phyloP scores from a whole-genome alignment of 371 early-diverging fungal species.

The Mortierella sp. region DNA sequence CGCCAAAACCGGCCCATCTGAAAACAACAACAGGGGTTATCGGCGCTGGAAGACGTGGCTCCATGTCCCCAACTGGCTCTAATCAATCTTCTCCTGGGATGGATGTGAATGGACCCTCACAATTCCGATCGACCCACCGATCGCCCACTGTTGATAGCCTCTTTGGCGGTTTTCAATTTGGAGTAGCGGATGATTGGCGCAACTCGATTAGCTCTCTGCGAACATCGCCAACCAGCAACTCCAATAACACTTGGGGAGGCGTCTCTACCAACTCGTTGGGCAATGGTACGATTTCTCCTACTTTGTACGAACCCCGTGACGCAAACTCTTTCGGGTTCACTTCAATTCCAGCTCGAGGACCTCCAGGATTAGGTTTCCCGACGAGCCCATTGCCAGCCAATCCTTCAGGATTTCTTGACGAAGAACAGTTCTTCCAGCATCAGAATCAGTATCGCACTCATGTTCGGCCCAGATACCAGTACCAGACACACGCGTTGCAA shows the following conservation, averaged over 20 bases:
- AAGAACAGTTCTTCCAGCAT: constrained; percentile 16
- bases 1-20: constrained; percentile 47
- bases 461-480: constrained; percentile 29
- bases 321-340: constrained; percentile 24
- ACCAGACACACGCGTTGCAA: constrained; percentile 23
- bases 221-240: constrained; percentile 18
- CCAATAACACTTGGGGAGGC: constrained; percentile 40
- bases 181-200: constrained; percentile 49
- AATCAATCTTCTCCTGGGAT: constrained; percentile 44
- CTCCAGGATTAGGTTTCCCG: constrained; percentile 22
- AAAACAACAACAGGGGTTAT: constrained; percentile 50
- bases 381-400: constrained; percentile 12
- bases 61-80: constrained; percentile 43
- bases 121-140: constrained; percentile 15
- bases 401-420: constrained; percentile 18
- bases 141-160: constrained; percentile 50
- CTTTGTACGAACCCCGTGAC: constrained; percentile 24
- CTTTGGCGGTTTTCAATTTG: constrained; percentile 52
- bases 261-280: constrained; percentile 30
- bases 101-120: constrained; percentile 32
- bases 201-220: constrained; percentile 45
- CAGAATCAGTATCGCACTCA: constrained; percentile 17
- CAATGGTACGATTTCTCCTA: constrained; percentile 46
- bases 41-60: constrained; percentile 45
- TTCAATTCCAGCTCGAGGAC: constrained; percentile 25